phyloP scores from a whole-genome alignment of 192 early-diverging fungal species.

The Obelidium mucronatum region DNA sequence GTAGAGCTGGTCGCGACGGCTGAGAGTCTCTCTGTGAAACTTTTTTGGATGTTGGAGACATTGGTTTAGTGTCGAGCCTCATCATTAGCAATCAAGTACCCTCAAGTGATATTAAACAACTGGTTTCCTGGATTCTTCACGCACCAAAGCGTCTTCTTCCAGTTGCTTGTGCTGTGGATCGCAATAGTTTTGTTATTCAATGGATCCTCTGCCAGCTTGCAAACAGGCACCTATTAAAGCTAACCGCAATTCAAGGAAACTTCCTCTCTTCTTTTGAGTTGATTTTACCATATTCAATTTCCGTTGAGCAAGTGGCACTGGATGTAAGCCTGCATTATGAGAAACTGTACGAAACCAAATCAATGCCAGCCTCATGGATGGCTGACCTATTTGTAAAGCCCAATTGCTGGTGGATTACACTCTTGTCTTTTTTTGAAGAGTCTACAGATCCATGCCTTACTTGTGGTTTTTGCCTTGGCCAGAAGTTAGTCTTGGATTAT shows the following conservation, averaged over 20 bases:
- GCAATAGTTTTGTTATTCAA: neutral
- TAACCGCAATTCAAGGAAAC: too few species aligned
- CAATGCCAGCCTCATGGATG: neutral
- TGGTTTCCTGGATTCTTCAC: neutral
- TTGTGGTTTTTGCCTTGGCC: neutral
- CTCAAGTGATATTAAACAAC: neutral
- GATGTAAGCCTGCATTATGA: neutral
- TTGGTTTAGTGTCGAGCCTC: neutral
- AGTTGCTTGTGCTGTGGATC: neutral
- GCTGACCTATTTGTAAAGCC: neutral
- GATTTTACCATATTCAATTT: too few species aligned
- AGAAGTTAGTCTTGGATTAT: too few species aligned
- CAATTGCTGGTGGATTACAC: neutral
- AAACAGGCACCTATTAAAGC: too few species aligned
- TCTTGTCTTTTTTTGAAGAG: neutral
- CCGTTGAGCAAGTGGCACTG: neutral
- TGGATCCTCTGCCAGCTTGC: neutral
- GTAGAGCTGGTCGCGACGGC: conserved; percentile 40
- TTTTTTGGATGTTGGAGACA: conserved; percentile 43
- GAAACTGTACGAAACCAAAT: neutral
- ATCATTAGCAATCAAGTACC: neutral
- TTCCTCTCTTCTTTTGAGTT: too few species aligned
- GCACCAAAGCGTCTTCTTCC: neutral
- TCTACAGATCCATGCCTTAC: neutral
- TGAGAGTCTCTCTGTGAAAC: conserved; percentile 33